These are phyloP conservation scores for Vigna trinervia DNA, from an alignment of 306 rosid genomes.

Conservation along the genomic window DNA sequence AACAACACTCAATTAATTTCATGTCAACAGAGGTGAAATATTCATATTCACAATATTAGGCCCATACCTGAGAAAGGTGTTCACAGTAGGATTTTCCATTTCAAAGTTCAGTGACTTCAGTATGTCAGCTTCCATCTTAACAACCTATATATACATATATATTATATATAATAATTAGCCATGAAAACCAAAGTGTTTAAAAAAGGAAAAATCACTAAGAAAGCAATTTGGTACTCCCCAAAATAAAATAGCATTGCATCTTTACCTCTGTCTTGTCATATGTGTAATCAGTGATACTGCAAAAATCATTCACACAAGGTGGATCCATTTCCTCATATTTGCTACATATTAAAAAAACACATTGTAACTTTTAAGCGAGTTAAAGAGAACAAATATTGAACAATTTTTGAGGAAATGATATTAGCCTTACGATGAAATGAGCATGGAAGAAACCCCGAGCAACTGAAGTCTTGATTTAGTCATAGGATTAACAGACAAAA, in stretches of 20 bases:
- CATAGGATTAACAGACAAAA: constrained; percentile 55
- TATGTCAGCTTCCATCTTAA: constrained; percentile 81
- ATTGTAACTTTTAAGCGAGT: not conserved
- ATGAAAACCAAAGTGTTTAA: not conserved
- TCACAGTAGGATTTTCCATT: constrained; percentile 78
- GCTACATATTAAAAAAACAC: constrained; percentile 44
- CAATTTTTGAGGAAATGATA: not conserved
- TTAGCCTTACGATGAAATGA: constrained; percentile 71
- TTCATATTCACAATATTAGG: not conserved
- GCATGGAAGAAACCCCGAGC: constrained; percentile 80
- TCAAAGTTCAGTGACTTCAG: constrained; percentile 75
- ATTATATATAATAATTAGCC: not conserved
- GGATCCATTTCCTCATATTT: constrained; percentile 90
- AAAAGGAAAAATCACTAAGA: not conserved
- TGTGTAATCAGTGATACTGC: constrained; percentile 68
- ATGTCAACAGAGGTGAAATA: not conserved
- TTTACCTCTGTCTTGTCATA: constrained; percentile 65
- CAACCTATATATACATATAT: constrained; percentile 50
- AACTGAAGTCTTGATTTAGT: constrained; percentile 58
- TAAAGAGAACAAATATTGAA: not conserved
- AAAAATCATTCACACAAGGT: constrained; percentile 71
- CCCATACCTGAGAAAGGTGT: constrained; percentile 53
- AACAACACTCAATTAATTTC: constrained; percentile 4
- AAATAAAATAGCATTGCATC: not conserved
- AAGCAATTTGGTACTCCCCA: no score